Evolutionary conservation across 1,284 basidiomycete genomes (phyloP).

Genomic region (Ganoderma meredithae): DNA sequence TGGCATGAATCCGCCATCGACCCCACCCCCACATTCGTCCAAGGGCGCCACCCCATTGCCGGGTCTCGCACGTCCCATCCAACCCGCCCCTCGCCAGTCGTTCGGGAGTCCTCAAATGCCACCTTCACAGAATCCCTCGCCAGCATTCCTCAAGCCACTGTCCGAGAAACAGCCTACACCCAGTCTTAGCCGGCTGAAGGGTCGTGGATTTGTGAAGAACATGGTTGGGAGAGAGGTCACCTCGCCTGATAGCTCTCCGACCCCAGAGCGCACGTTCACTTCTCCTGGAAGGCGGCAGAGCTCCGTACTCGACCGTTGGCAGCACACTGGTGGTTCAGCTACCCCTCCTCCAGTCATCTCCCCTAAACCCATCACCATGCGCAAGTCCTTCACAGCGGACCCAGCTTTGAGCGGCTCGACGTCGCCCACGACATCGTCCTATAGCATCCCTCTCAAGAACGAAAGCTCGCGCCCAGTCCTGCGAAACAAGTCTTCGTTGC

Average conservation of each 20-base stretch:
- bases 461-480: slow-evolving; percentile 35
- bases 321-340: slow-evolving; percentile 34
- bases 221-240: slow-evolving; percentile 67
- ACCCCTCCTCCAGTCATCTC: slow-evolving; percentile 40
- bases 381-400: slow-evolving; percentile 51
- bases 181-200: slow-evolving; percentile 80
- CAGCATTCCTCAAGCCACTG: slow-evolving; percentile 65
- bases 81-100: slow-evolving; percentile 56
- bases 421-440: slow-evolving; percentile 31
- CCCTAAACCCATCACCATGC: slow-evolving; percentile 49
- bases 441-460: slow-evolving; percentile 34
- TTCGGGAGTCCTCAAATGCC: slow-evolving; percentile 56
- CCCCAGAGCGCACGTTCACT: slow-evolving; percentile 34
- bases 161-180: slow-evolving; percentile 76
- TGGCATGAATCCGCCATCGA: slow-evolving; percentile 38
- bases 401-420: slow-evolving; percentile 25
- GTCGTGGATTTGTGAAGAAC: slow-evolving; percentile 82
- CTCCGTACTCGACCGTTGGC: slow-evolving; percentile 77
- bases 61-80: slow-evolving; percentile 62
- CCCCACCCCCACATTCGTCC: slow-evolving; percentile 45
- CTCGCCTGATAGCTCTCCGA: slow-evolving; percentile 26
- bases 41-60: slow-evolving; percentile 50
- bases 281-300: slow-evolving; percentile 35
- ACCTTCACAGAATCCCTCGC: slow-evolving; percentile 53
- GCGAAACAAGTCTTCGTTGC: slow-evolving; percentile 37